phyloP scores from a whole-genome alignment of 345 rosid species.

The Pugionium dolabratum region DNA sequence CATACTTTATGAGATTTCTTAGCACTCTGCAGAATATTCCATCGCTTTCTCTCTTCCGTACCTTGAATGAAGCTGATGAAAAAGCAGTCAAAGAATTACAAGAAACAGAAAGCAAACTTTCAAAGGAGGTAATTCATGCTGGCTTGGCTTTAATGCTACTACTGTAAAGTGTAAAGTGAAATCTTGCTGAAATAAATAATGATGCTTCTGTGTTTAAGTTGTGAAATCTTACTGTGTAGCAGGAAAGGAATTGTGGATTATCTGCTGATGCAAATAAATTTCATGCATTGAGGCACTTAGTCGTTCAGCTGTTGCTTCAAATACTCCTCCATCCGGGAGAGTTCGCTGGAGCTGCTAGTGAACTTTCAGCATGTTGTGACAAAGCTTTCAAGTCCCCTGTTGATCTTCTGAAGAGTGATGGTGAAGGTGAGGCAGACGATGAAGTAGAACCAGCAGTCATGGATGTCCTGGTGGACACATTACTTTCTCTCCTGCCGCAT shows the following conservation, averaged over 20 bases:
- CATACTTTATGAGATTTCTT: constrained; percentile 79
- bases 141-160: constrained; percentile 16
- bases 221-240: constrained; percentile 34
- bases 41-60: constrained; percentile 83
- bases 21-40: constrained; percentile 88
- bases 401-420: constrained; percentile 56
- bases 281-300: constrained; percentile 73
- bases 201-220: constrained; percentile 21
- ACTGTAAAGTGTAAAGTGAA: constrained; percentile 4
- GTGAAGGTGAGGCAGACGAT: constrained; percentile 61
- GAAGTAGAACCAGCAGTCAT: constrained; percentile 68
- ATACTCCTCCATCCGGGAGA: constrained; percentile 86
- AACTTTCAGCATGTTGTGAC: constrained; percentile 82
- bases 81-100: constrained; percentile 66
- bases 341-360: constrained; percentile 71
- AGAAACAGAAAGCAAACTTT: constrained; percentile 69
- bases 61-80: constrained; percentile 76
- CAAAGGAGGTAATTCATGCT: constrained; percentile 59
- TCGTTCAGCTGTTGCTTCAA: constrained; percentile 85
- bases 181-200: constrained; percentile 1
- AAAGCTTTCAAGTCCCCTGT: constrained; percentile 63
- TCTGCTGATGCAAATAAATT: constrained; percentile 49
- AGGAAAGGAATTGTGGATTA: constrained; percentile 70
- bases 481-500: constrained; percentile 86
- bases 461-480: constrained; percentile 87